Percentiles rank a stretch among this genome's conserved stretches.
Conservation (phyloP, 257 asterid species). For the Thymus quinquecostatus region DNA sequence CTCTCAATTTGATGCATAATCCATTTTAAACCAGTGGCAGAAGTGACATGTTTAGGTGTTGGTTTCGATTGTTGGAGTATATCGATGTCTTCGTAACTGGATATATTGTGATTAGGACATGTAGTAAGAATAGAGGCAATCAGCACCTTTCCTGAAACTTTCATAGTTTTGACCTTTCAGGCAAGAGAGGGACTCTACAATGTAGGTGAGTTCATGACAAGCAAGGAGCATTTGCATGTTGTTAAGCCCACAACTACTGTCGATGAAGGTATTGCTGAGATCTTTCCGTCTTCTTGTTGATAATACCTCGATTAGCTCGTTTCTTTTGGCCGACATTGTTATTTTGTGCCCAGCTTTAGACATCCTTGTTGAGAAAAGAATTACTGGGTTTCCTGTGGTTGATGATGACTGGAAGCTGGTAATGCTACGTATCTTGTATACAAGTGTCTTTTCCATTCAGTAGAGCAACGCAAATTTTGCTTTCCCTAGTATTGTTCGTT, state of each 20-base stretch:
- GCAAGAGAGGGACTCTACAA: conserved; percentile 58
- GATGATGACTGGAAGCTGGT: conserved; percentile 95
- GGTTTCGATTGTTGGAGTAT: not conserved
- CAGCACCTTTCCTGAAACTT: conserved; percentile 24
- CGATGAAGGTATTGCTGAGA: conserved; percentile 65
- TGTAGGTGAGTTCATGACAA: conserved; percentile 93
- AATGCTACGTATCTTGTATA: conserved; percentile 32
- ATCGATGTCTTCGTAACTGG: conserved; percentile 8
- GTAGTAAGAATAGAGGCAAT: not conserved
- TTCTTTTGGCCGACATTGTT: conserved; percentile 18
- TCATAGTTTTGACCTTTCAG: conserved; percentile 42
- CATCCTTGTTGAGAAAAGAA: conserved; percentile 76
- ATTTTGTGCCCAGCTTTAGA: conserved; percentile 65
- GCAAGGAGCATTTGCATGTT: conserved; percentile 62
- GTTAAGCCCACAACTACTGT: conserved; percentile 78
- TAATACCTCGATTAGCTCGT: not conserved
- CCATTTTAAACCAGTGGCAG: conserved; percentile 10
- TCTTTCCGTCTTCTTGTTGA: not conserved
- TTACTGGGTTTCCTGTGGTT: conserved; percentile 93
- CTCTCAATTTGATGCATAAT: not conserved
- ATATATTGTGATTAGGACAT: not conserved
- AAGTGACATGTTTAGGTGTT: not conserved
- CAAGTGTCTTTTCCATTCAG: conserved; percentile 8
- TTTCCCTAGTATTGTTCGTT: conserved; percentile 12
- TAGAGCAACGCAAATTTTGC: conserved; percentile 24